These are phyloP conservation scores for Ustilago hordei DNA, from an alignment of 1,284 basidiomycete species.

Conservation along the genomic window DNA sequence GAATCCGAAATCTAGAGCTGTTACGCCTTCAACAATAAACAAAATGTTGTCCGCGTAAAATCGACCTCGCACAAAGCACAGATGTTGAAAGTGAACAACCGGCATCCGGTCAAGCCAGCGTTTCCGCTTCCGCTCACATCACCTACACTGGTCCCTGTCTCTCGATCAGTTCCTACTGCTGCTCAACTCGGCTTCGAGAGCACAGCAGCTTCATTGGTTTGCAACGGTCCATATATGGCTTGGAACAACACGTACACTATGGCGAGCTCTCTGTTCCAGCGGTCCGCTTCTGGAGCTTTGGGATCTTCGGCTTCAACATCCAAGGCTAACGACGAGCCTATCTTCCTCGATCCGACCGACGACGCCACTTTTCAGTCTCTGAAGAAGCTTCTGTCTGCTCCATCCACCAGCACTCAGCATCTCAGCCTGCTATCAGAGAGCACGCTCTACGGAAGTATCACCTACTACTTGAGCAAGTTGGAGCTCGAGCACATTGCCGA, in stretches of 20 bases:
- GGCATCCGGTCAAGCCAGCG: background rate
- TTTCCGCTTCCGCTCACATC: background rate
- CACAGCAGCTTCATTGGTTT: background rate
- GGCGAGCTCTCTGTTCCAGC: constrained; percentile 17
- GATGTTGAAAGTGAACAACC: background rate
- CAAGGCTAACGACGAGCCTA: constrained; percentile 24
- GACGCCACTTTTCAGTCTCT: constrained; percentile 62
- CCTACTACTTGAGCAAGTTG: constrained; percentile 60
- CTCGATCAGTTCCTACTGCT: background rate
- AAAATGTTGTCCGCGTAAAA: background rate
- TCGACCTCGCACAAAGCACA: background rate
- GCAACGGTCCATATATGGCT: background rate
- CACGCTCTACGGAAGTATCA: constrained; percentile 63
- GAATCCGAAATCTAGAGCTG: background rate
- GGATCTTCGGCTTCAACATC: constrained; percentile 9
- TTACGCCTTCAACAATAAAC: background rate
- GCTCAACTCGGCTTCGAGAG: background rate
- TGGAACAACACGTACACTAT: constrained; percentile 3
- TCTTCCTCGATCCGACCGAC: constrained; percentile 45
- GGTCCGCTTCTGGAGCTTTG: constrained; percentile 4
- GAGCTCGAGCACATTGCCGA: constrained; percentile 53
- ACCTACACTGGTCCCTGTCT: background rate
- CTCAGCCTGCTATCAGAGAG: constrained; percentile 58
- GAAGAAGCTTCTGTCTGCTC: constrained; percentile 58
- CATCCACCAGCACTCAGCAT: constrained; percentile 56